Evolutionary conservation across 345 rosid genomes (phyloP).

Genomic region (Diplotaxis tenuifolia): DNA sequence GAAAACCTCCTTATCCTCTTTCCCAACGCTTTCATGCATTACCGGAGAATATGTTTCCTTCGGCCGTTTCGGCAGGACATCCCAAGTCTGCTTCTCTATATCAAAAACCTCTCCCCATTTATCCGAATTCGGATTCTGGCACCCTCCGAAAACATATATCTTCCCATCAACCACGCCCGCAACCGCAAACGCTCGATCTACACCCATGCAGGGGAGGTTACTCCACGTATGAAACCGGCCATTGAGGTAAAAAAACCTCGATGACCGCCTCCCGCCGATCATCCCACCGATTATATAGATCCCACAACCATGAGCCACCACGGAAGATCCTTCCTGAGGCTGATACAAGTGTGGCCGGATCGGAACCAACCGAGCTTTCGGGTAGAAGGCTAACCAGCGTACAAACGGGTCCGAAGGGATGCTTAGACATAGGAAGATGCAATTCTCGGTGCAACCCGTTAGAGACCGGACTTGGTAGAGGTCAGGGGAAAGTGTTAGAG

Average conservation of each 20-base stretch:
- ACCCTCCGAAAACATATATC: neutral
- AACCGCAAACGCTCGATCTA: neutral
- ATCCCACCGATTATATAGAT: neutral
- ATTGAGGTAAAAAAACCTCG: neutral
- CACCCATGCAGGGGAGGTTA: neutral
- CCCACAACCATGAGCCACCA: neutral
- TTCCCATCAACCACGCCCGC: neutral
- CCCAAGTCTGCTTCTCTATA: neutral
- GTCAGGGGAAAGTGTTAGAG: neutral
- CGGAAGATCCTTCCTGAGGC: neutral
- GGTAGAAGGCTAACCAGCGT: neutral
- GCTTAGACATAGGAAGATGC: neutral
- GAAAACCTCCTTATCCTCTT: no score
- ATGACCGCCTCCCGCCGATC: neutral
- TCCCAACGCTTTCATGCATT: no score
- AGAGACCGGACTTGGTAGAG: neutral
- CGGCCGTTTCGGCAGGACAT: no score
- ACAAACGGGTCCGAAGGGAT: neutral
- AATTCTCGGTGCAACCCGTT: neutral
- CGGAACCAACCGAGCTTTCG: neutral
- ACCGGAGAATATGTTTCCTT: no score
- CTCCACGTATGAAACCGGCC: neutral
- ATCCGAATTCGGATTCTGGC: neutral
- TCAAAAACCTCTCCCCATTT: neutral
- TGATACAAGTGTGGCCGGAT: neutral